phyloP scores from a whole-genome alignment of 2,329 filamentous ascomycete species.

The Nemania sp. region DNA sequence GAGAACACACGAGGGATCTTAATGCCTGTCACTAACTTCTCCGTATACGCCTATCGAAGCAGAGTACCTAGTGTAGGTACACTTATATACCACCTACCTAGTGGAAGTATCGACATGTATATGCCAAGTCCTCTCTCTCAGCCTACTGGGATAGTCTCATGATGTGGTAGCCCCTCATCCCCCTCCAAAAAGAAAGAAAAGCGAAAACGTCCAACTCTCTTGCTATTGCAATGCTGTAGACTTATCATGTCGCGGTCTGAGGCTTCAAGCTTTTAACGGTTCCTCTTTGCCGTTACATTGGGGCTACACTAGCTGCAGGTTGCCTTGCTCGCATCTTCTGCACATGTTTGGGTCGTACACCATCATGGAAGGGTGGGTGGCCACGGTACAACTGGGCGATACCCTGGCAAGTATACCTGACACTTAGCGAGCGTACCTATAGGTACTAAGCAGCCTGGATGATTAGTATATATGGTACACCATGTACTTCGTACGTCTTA shows the following conservation, averaged over 20 bases:
- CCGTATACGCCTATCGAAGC: not conserved
- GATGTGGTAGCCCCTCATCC: no score
- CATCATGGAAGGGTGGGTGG: no score
- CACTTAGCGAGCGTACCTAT: not conserved
- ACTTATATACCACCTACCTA: not conserved
- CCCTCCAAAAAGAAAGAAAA: no score
- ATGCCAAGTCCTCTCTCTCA: no score
- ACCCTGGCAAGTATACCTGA: conserved; percentile 7
- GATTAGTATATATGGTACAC: no score
- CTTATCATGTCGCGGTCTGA: no score
- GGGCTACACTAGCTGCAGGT: conserved; percentile 15
- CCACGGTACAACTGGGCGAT: not conserved
- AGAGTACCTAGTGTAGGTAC: not conserved
- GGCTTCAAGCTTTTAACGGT: conserved; percentile 6
- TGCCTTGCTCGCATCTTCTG: conserved; percentile 21
- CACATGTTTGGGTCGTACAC: conserved; percentile 12
- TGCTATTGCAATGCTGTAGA: no score
- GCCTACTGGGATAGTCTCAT: no score
- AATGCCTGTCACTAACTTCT: conserved; percentile 14
- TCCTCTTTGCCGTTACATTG: conserved; percentile 15
- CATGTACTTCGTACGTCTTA: no score
- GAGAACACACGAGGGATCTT: conserved; percentile 17
- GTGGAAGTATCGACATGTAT: no score
- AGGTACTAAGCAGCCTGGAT: not conserved
- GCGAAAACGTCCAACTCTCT: no score